These are phyloP conservation scores for Oxyria digyna DNA, from an alignment of 148 eudicot species.

Conservation along the genomic window DNA sequence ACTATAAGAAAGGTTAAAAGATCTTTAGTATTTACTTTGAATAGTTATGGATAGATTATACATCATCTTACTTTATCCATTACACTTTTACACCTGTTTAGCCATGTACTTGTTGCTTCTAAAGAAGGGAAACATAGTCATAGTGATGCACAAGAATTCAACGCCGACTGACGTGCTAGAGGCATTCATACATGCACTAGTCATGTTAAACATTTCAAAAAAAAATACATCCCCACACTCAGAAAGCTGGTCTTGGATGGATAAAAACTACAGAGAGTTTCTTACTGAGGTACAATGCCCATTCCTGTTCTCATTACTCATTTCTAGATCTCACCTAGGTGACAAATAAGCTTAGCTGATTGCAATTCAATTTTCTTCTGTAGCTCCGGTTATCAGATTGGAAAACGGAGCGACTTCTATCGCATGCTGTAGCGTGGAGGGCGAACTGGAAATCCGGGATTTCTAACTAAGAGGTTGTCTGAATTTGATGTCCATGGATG, in stretches of 20 bases:
- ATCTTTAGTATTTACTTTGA: neutral
- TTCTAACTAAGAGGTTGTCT: slow-evolving; percentile 31
- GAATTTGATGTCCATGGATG: slow-evolving; percentile 4
- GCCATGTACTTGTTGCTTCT: slow-evolving; percentile 65
- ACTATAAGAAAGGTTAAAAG: slow-evolving; percentile 53
- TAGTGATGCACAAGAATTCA: slow-evolving; percentile 73
- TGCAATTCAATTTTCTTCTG: neutral
- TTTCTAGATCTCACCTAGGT: neutral
- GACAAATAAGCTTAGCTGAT: neutral
- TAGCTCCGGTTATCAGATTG: slow-evolving; percentile 71
- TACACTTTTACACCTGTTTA: slow-evolving; percentile 16
- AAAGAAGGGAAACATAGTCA: slow-evolving; percentile 37
- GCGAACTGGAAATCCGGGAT: slow-evolving; percentile 47
- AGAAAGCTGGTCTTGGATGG: slow-evolving; percentile 82
- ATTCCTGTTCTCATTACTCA: neutral
- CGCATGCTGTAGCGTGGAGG: slow-evolving; percentile 77
- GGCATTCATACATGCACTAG: slow-evolving; percentile 79
- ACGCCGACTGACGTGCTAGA: slow-evolving; percentile 47
- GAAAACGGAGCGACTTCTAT: slow-evolving; percentile 72
- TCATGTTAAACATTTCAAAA: slow-evolving; percentile 47
- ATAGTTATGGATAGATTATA: neutral
- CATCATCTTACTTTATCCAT: neutral
- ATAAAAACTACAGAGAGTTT: slow-evolving; percentile 50
- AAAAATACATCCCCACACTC: slow-evolving; percentile 27
- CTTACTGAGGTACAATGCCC: slow-evolving; percentile 40